Conservation (phyloP, 257 asterid genomes). For the Solanum arcanum region DNA sequence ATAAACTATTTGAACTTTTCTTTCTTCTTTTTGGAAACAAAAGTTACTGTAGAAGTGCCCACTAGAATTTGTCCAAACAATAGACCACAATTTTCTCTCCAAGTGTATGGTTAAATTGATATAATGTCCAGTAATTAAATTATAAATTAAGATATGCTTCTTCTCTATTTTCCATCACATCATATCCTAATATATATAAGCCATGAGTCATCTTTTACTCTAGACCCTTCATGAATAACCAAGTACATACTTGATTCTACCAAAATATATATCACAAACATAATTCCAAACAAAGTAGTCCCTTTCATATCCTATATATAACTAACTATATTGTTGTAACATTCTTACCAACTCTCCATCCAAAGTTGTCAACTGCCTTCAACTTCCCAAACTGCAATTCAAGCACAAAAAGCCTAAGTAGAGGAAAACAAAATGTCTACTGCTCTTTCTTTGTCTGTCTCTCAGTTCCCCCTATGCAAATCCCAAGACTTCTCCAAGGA, state of each 20-base stretch:
- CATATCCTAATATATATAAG: not conserved
- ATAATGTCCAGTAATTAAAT: not conserved
- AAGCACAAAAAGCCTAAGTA: not conserved
- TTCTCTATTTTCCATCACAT: not conserved
- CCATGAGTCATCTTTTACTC: conserved; percentile 2
- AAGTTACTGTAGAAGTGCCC: not conserved
- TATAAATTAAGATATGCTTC: not conserved
- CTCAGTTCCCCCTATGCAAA: conserved; percentile 34
- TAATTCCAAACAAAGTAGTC: not conserved
- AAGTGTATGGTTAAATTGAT: conserved; percentile 30
- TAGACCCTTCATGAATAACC: conserved; percentile 31
- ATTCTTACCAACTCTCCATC: conserved; percentile 20
- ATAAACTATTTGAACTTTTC: not conserved
- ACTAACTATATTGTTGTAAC: not conserved
- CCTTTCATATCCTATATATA: conserved; percentile 12
- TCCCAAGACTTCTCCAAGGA: conserved; percentile 30
- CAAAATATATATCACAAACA: not conserved
- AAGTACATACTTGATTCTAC: not conserved
- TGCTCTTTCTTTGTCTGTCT: conserved; percentile 19
- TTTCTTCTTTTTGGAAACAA: not conserved
- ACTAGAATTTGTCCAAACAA: not conserved
- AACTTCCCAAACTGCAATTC: not conserved
- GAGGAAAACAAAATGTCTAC: conserved; percentile 22
- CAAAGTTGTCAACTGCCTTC: conserved; percentile 5
- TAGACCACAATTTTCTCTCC: conserved; percentile 2